Evolutionary conservation across 1,139 yeast species (phyloP), one percentile per base, ranked within the genome.

Genomic region (Geotrichum citri-aurantii): DNA sequence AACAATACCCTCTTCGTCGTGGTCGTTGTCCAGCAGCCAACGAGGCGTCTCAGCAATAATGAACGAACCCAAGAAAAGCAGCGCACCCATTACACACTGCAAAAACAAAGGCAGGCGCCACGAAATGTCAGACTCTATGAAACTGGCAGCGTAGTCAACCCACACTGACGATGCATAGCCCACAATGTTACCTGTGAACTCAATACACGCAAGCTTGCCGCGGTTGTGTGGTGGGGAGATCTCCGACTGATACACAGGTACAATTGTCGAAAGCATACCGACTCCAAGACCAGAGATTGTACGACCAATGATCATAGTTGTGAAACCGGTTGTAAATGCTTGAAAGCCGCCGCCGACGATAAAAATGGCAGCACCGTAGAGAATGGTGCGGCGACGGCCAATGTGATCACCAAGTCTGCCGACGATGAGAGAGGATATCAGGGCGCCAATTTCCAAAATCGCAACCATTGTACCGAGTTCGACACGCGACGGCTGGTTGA

Each of bases 161-260:
- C 97, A 91, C 56, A 91, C 92, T 54, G 95, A 85, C 1, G 88
- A 77, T 1, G 95, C 81, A 71, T 91, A 92, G 5, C 97, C 97
- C 48, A 89, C 73, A 62, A 91, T 86, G 70, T 91, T 91, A 3
- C 97, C 97, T 0, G 97, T 88, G 72, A 91, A 92, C 73, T 92
- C 97, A 52, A 91, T 84, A 68, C 96, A 90, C 0, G 96, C 97
- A 59, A 89, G 81, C 67, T 86, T 83, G 1, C 98, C 98, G 62
- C 98, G 79, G 65, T 86, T 88, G 63, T 87, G 86, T 0, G 97
- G 91, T 17, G 96, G 96, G 47, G 95, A 85, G 61, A 92, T 89
- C 71, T 92, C 98, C 6, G 90, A 82, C 74, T 91, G 97, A 72
- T 90, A 92, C 54, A 93, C 89, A 0, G 98, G 97, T n/a, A 93